Evolutionary conservation across 768 basidiomycete genomes (phyloP), one percentile per base, ranked within the genome.

Genomic region (Cystofilobasidium macerans): DNA sequence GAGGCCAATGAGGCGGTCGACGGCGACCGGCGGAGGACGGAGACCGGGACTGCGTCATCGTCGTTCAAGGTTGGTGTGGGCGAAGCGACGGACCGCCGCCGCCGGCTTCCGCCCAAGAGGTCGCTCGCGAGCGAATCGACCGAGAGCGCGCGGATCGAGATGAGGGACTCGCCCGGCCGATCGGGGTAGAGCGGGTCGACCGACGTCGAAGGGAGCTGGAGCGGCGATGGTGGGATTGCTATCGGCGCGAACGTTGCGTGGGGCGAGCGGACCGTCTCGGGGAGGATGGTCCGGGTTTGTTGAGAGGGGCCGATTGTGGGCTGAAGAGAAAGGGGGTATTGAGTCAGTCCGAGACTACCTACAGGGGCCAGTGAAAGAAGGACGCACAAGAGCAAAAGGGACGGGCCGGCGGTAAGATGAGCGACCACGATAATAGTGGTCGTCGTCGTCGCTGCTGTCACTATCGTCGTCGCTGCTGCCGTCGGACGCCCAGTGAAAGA

Each of bases 131-230:
- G n/a, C 28, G 51, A 54, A 30, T 54, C 51, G 51, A 54, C 51
- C 26, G 51, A 54, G 51, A 54, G 51, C 9, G 51, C 22, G 16
- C 51, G 51, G 51, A 54, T 32, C 18, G 51, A 54, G 51, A 54
- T 9, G 51, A 54, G 28, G 5, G 51, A 32, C 13, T 54, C 51
- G 51, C 28, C 18, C 51, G 51, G 51, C 28, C 51, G 51, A 18
- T 54, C 51, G 28, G 51, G 51, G 51, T 30, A 54, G 51, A 54
- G 51, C 3, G 51, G 51, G 5, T 30, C 51, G n/a, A n/a, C n/a
- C 7, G 51, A 30, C 51, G 51, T 54, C 51, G 51, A 30, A 2
- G 51, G 51, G 3, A 54, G 28, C 51, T 54, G 51, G 14, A 54
- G 51, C 12, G 51, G 51, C 51, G 51, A 54, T 2, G 51, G 51